Evolutionary conservation across 2,329 filamentous ascomycete genomes (phyloP).

Genomic region (Penicillium brasilianum): DNA sequence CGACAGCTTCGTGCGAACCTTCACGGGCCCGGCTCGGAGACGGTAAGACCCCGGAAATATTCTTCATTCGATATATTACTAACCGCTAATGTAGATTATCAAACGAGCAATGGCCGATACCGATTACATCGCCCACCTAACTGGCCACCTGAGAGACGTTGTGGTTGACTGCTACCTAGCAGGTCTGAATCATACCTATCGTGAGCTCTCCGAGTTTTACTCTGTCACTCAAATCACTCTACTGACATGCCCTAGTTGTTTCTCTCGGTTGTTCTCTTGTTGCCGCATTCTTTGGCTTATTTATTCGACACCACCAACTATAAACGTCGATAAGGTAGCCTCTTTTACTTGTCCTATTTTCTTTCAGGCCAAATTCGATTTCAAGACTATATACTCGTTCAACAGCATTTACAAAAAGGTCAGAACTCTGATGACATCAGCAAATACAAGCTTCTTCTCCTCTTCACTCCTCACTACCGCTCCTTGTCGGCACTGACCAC

Average conservation of each 20-base stretch:
- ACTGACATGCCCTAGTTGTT: constrained; percentile 16
- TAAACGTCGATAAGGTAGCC: constrained; percentile 6
- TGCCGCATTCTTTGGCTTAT: constrained; percentile 27
- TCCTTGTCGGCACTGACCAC: background rate
- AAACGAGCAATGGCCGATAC: constrained; percentile 47
- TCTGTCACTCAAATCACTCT: background rate
- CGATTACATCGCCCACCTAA: constrained; percentile 44
- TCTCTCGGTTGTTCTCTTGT: constrained; percentile 26
- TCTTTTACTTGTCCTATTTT: background rate
- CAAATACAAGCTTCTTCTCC: background rate
- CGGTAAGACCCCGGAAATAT: constrained; percentile 14
- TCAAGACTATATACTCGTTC: background rate
- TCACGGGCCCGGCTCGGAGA: constrained; percentile 32
- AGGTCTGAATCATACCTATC: constrained; percentile 36
- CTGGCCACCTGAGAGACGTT: constrained; percentile 31
- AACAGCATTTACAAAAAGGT: background rate
- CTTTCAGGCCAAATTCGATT: background rate
- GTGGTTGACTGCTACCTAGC: constrained; percentile 37
- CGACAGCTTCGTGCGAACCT: constrained; percentile 39
- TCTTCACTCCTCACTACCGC: too few relatives aligned
- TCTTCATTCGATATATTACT: background rate
- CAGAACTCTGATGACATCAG: background rate
- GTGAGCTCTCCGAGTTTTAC: constrained; percentile 22
- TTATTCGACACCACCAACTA: constrained; percentile 26
- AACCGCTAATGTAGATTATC: constrained; percentile 45